Conservation (phyloP, 768 basidiomycete genomes). For the Rhizopogon salebrosus region DNA sequence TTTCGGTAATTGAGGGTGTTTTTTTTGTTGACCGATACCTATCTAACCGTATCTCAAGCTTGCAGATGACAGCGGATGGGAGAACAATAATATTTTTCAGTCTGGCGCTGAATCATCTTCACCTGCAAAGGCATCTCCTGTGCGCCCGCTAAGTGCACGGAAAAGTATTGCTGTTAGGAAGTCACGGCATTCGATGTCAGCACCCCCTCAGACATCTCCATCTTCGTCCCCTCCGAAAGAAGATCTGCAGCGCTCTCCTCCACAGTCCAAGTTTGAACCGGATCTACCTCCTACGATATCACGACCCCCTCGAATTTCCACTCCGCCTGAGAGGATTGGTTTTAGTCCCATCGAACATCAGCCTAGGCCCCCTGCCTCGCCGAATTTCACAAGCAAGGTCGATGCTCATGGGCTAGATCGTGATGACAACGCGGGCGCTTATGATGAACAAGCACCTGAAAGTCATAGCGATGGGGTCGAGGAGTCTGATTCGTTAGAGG, state of each 20-base stretch:
- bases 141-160: constrained; percentile 38
- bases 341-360: constrained; percentile 15
- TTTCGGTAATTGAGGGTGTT: constrained; percentile 40
- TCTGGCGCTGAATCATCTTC: constrained; percentile 88
- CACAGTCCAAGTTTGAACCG: constrained; percentile 54
- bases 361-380: constrained; percentile 11
- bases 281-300: constrained; percentile 35
- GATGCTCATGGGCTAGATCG: constrained; percentile 15
- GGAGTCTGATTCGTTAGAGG: constrained; percentile 17
- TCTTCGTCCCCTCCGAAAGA: constrained; percentile 36
- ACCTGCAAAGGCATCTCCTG: constrained; percentile 59
- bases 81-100: constrained; percentile 87
- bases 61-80: constrained; percentile 78
- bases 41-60: constrained; percentile 15
- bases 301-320: constrained; percentile 23
- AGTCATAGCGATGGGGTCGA: constrained; percentile 12
- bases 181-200: constrained; percentile 67
- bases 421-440: constrained; percentile 1
- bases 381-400: constrained; percentile 16
- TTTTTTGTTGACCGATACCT: constrained; percentile 7
- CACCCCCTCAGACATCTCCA: constrained; percentile 51
- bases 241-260: constrained; percentile 35
- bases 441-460: constrained; percentile 9
- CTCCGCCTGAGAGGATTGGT: constrained; percentile 8
- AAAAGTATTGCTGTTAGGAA: constrained; percentile 37